Evolutionary conservation across 768 basidiomycete genomes (phyloP), one percentile per base, ranked within the genome.

Genomic region (Boletellus ananas): DNA sequence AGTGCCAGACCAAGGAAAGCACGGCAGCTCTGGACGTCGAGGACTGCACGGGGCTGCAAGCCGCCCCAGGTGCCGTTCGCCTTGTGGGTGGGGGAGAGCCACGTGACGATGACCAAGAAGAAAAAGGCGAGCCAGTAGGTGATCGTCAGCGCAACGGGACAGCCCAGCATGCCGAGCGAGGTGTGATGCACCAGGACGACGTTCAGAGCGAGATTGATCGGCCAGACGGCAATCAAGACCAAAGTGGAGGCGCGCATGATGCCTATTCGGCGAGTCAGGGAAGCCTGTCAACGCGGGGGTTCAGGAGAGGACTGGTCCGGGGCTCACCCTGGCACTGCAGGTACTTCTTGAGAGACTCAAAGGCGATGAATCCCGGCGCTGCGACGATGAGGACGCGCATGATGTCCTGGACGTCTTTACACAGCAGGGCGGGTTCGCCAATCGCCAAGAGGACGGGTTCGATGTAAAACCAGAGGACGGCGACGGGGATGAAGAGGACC

Each of bases 261-360:
- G 8, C 86, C 87, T 89, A 43, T 14, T 11, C 29, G 29, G 3
- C 29, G 29, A 17, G 43, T 33, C 6, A 37, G 11, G 29, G 29
- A 29, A 29, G 29, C 29, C n/a, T n/a, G 7, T 29, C 9, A 29
- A 9, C 10, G 1, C 29, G 10, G 11, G 12, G 10, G 20, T 4
- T 18, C 39, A 13, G 2, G 16, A 35, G 13, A 17, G 8, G 21
- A 44, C 8, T 5, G 20, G 11, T 39, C 25, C 1, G 9, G 3
- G 36, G 50, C 72, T 54, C 50, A 84, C 85, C 87, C 73, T 90
- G 86, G 50, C 85, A 87, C 60, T 88, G 87, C 21, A 90, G 64
- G 64, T 87, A 90, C 66, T 86, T 89, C 65, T 89, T 89, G 57
- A 88, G 70, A 49, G 79, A 82, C 63, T 90, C 85, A 50, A 87